Evolutionary conservation across 208 protist genomes (phyloP).

Genomic region (Leishmania turanica): DNA sequence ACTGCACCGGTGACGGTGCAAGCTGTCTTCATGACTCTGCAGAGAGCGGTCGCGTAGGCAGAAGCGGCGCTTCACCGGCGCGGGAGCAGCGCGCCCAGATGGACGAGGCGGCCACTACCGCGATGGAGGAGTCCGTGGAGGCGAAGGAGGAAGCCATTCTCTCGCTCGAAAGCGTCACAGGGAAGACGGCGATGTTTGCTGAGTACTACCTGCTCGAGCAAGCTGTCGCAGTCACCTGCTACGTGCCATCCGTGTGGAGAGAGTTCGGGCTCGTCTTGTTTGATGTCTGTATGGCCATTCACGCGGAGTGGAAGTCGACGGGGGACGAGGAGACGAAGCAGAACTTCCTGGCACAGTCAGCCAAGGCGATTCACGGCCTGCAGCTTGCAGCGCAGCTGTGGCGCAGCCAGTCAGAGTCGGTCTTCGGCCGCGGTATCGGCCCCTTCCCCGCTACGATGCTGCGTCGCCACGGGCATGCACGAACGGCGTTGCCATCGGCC

Average conservation of each 20-base stretch:
- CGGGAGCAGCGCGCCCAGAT: background rate
- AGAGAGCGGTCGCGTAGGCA: background rate
- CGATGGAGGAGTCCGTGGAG: background rate
- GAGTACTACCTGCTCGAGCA: constrained; percentile 89
- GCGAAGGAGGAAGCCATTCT: constrained; percentile 1
- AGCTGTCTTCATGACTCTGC: background rate
- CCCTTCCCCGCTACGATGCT: constrained; percentile 58
- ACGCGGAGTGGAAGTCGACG: constrained; percentile 74
- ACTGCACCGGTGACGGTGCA: background rate
- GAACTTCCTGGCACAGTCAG: constrained; percentile 81
- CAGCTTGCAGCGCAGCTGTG: constrained; percentile 81
- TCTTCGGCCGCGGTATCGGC: constrained; percentile 62
- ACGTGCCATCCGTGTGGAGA: constrained; percentile 73
- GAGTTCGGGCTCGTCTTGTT: constrained; percentile 89
- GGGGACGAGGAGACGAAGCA: constrained; percentile 67
- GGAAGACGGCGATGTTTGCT: constrained; percentile 53
- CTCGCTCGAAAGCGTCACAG: constrained; percentile 37
- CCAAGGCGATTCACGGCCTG: constrained; percentile 78
- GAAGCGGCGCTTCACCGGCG: background rate
- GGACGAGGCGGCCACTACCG: background rate
- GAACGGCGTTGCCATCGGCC: constrained; percentile 60
- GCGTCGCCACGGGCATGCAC: constrained; percentile 68
- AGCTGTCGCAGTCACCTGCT: constrained; percentile 51
- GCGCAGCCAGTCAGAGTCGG: constrained; percentile 48
- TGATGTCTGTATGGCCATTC: constrained; percentile 85